phyloP scores from a whole-genome alignment of 768 basidiomycete species.

The Mycena polygramma region DNA sequence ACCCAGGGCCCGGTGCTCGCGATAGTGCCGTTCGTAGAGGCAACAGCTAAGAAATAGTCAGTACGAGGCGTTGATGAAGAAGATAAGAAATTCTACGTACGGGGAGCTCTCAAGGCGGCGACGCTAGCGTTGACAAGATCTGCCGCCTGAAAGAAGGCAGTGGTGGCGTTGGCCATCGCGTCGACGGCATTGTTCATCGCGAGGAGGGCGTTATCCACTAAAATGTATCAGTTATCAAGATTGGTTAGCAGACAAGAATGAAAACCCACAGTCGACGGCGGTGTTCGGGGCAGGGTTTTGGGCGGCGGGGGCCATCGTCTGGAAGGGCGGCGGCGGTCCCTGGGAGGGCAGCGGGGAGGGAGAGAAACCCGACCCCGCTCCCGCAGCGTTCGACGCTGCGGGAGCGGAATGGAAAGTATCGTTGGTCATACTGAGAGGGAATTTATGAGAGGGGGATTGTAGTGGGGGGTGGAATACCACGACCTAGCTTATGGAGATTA shows the following conservation, averaged over 20 bases:
- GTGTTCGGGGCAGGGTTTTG: background rate
- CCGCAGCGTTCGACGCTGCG: background rate
- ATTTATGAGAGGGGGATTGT: background rate
- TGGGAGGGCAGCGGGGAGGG: background rate
- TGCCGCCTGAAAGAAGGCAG: background rate
- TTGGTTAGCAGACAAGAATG: background rate
- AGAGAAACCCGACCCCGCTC: background rate
- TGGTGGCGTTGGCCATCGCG: background rate
- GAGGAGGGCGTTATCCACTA: background rate
- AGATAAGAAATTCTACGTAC: too few relatives aligned
- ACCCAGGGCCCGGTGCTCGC: background rate
- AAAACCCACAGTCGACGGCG: background rate
- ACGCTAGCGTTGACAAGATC: background rate
- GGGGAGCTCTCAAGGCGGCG: background rate
- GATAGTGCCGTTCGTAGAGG: background rate
- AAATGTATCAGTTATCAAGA: background rate
- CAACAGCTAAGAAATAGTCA: too few relatives aligned
- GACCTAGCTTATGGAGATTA: too few relatives aligned
- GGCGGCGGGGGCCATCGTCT: too few relatives aligned
- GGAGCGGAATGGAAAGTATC: background rate
- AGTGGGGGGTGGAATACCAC: too few relatives aligned
- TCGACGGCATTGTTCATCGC: background rate
- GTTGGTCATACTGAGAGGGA: background rate
- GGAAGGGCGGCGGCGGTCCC: too few relatives aligned
- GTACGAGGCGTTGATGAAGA: too few relatives aligned